phyloP scores from a whole-genome alignment of 805 yeast genomes.

The Candida methanosorbosa region DNA sequence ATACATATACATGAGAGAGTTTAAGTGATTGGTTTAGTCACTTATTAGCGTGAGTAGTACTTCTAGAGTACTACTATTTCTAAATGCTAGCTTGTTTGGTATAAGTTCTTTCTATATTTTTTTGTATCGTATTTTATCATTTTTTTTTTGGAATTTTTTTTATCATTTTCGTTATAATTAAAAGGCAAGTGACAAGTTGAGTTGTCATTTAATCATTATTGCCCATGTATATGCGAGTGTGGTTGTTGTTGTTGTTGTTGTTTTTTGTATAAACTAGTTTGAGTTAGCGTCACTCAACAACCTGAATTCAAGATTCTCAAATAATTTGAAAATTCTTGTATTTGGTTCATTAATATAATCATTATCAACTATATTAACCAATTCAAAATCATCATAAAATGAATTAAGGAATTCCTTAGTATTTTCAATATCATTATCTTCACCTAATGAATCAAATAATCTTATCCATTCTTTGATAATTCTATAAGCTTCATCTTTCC shows the following conservation, averaged over 20 bases:
- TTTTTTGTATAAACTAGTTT: not conserved
- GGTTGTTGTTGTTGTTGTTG: not conserved
- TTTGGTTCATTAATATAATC: slow-evolving; percentile 49
- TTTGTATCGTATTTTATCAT: too few species aligned
- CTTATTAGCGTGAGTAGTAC: too few species aligned
- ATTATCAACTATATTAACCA: slow-evolving; percentile 87
- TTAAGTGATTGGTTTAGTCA: too few species aligned
- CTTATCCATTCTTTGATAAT: slow-evolving; percentile 75
- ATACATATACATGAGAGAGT: too few species aligned
- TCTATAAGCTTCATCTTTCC: slow-evolving; percentile 93
- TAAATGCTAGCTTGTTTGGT: too few species aligned
- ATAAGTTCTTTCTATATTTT: not conserved
- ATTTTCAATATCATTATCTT: slow-evolving; percentile 9
- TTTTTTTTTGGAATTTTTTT: too few species aligned
- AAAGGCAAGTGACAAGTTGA: slow-evolving; percentile 3
- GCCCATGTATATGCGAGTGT: slow-evolving; percentile 1
- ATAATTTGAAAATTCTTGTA: slow-evolving; percentile 47
- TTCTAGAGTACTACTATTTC: too few species aligned
- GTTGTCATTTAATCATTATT: not conserved
- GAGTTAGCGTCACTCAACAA: too few species aligned
- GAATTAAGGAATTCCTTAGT: slow-evolving; percentile 33
- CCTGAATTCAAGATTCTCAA: slow-evolving; percentile 33
- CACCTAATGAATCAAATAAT: slow-evolving; percentile 31
- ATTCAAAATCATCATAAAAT: slow-evolving; percentile 51
- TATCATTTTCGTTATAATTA: too few species aligned